Evolutionary conservation across 2,329 filamentous ascomycete species (phyloP), one percentile per base, ranked within the genome.

Genomic region (Fusarium irregulare): DNA sequence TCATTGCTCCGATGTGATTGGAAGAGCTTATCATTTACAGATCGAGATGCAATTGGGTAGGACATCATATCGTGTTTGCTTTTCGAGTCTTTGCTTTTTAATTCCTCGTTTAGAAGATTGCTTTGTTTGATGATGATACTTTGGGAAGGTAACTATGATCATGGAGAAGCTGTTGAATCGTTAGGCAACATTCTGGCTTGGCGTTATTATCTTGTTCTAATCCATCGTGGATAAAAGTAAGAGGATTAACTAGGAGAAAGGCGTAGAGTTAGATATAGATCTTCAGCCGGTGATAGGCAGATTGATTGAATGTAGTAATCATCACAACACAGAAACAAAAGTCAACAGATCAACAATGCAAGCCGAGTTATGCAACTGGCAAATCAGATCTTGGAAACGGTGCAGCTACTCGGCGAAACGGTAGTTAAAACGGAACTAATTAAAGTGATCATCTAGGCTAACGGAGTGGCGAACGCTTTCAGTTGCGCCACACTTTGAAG

Each of bases 401-500:
- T 27, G 25, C 23, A 42, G 21, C 48, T 46, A 40, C 44, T 49
- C 30, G 44, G 47, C 25, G 14, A 67, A 69, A 72, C 68, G 68
- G 69, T 54, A n/a, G 20, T 25, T 16, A 27, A 73, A 71, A 71
- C 56, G 65, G 65, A 45, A 40, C 23, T 20, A 44, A 41, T 18
- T 25, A 21, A 45, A 11, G 21, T 28, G 12, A 45, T 20, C 30
- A 32, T 40, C 16, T 32, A 11, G 14, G 21, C 20, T 56, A 34
- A 60, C 58, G 40, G 62, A 70, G 54, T 60, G 58, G 57, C 56
- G 50, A 57, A 50, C 20, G 16, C 30, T 20, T 23, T 21, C 32
- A 34, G 32, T 25, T 58, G 25, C 65, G 69, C 63, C 69, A 72
- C 56, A 67, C 53, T 46, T 30, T 25, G 49, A 68, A 61, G 62